Base-by-base conservation (phyloP, 371 early-diverging fungal species). In the Gilbertella persicaria region DNA sequence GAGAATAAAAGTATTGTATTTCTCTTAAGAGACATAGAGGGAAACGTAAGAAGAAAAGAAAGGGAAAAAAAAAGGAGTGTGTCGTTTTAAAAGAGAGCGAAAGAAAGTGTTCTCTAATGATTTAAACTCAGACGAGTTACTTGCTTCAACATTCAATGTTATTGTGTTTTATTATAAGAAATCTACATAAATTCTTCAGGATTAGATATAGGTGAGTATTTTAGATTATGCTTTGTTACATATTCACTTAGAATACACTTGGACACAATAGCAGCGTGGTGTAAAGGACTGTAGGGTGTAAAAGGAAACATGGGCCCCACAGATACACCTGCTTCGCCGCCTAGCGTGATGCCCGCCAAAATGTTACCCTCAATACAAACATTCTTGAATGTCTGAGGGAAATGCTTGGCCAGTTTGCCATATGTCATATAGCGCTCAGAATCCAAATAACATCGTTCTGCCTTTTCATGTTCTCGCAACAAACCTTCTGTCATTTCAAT, bases 221-320 rank as follows among this genome's bases (percentile, higher is more conserved):
- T 38, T 21, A 73, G 16, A 2, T 61, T 49, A 9, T 65, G 49
- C 19, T 46, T 48, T 2, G 46, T 33, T 3, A 69, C 56, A 28
- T 55, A 67, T 37, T 73, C 73, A n/a, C 35, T 42, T 7, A 73
- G 17, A 19, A 69, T 52, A 36, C 65, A 64, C 37, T 74, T 74
- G n/a, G 64, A 58, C 17, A 64, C 66, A 24, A 74, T 74, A 12
- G 71, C 68, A 17, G 75, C 67, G 42, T 74, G 75, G 23, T 66
- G 64, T 4, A 74, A 43, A 7, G 58, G 58, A 6, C 66, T 44
- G 46, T 58, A 65, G 0, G 69, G 64, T 4, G 57, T 24, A 23
- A 71, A 62, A 9, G 75, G 75, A 41, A 61, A 74, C 59, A 66
- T 62, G 12, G 75, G 71, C 8, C 29, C 53, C 4, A 60, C 53